Evolutionary conservation across 805 yeast genomes (phyloP), one percentile per base, ranked within the genome.

Genomic region (Candida xyloterini): DNA sequence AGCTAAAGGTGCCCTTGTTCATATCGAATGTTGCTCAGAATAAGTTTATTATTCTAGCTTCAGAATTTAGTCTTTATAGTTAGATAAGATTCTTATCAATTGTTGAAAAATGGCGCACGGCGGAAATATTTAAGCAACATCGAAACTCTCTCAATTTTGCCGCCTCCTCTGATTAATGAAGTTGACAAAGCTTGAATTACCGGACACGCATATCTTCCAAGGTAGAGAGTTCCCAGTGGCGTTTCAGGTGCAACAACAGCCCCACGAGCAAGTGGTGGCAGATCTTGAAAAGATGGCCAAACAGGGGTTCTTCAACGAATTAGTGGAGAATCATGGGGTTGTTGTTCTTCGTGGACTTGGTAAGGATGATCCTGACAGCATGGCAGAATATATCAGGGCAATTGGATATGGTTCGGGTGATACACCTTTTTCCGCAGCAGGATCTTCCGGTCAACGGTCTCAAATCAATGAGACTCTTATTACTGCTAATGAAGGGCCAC

Each of bases 401-500:
- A 46, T 57, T 32, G 58, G 52, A 23, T 24, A 16, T 9, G 29
- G 35, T 10, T 46, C 59, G 16, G 59, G 58, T 4, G 44, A 47
- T 21, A 37, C 39, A 15, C 44, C 33, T 4, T 62, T 61, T 42
- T 47, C 40, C 14, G 65, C 60, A 38, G 54, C 50, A 40, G 67
- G 66, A 7, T 43, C 60, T 0, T 40, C 57, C 3, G 63, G 57
- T 2, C 38, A 47, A 23, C 48, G 67, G 33, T 50, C 53, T 16
- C 40, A 44, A 16, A 45, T 55, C 7, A 57, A 52, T 7, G 53
- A 50, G 5, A 35, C 48, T 24, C 23, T 62, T 11, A 51, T 26
- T 21, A 60, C 65, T 10, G 68, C 68, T 15, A 60, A 60, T 31
- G 66, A 60, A 44, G 61, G 66, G 1, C 57, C 63, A 5, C 40